Evolutionary conservation across 495 filamentous ascomycete genomes (phyloP).

Genomic region (Penicillium silybi): DNA sequence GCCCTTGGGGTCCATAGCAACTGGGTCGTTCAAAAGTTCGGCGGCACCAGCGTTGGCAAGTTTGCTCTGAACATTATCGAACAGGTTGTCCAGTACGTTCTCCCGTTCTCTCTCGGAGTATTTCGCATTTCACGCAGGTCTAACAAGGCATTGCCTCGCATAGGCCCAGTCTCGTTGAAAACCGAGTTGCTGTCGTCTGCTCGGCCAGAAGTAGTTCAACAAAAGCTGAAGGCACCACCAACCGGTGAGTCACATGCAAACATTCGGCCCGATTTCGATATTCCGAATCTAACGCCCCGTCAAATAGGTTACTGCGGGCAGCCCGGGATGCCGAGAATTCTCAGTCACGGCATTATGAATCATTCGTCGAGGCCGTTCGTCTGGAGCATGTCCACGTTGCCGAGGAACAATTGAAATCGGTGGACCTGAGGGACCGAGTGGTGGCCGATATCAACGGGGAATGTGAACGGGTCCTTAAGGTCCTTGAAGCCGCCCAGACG

Average conservation of each 20-base stretch:
- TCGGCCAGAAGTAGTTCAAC: slow-evolving; percentile 88
- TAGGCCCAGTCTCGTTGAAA: slow-evolving; percentile 62
- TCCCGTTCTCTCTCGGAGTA: neutral
- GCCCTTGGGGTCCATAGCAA: slow-evolving; percentile 23
- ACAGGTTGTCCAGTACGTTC: slow-evolving; percentile 64
- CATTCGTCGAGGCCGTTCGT: slow-evolving; percentile 69
- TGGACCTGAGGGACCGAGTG: slow-evolving; percentile 54
- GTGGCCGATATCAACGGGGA: slow-evolving; percentile 64
- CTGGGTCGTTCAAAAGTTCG: slow-evolving; percentile 87
- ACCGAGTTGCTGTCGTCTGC: slow-evolving; percentile 83
- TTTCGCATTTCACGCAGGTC: neutral
- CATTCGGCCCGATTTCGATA: neutral
- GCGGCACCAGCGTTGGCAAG: slow-evolving; percentile 72
- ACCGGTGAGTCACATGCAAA: slow-evolving; percentile 63
- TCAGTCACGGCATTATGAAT: slow-evolving; percentile 58
- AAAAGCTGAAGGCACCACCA: slow-evolving; percentile 90
- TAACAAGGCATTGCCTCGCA: slow-evolving; percentile 12
- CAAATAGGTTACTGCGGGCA: slow-evolving; percentile 58
- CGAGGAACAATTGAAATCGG: slow-evolving; percentile 55
- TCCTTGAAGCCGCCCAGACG: slow-evolving; percentile 57
- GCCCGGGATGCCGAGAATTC: slow-evolving; percentile 65
- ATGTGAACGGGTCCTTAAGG: slow-evolving; percentile 58
- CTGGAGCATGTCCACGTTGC: slow-evolving; percentile 69
- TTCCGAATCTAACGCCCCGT: slow-evolving; percentile 6
- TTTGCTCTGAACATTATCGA: slow-evolving; percentile 66